These are phyloP conservation scores for Clonostachys solani DNA, from an alignment of 2,329 filamentous ascomycete genomes.

Conservation along the genomic window DNA sequence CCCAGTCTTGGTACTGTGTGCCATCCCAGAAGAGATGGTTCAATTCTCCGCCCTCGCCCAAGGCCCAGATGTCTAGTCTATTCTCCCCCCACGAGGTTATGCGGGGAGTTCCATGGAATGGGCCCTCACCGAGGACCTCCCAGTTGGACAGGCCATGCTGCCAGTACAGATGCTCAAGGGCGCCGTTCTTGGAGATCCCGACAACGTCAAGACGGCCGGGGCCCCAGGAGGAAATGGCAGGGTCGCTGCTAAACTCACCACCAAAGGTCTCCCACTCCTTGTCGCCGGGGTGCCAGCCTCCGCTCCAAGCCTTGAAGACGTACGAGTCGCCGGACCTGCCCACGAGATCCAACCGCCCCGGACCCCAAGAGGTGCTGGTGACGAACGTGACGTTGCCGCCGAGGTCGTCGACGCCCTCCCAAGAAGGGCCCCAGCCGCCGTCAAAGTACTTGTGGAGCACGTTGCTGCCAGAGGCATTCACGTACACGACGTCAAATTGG, in stretches of 20 bases:
- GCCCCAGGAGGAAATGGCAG: not conserved
- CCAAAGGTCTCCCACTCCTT: not conserved
- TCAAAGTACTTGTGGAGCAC: slow-evolving; percentile 1
- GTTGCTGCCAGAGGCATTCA: not conserved
- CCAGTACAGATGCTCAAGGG: not conserved
- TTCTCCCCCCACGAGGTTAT: slow-evolving; percentile 1
- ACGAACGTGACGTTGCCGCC: slow-evolving; percentile 1
- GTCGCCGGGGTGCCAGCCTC: not conserved
- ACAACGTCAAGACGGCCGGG: not conserved
- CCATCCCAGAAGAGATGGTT: slow-evolving; percentile 4
- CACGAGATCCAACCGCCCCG: not conserved
- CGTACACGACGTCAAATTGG: not conserved
- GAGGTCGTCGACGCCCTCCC: slow-evolving; percentile 1
- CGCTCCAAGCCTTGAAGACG: not conserved
- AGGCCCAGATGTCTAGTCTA: slow-evolving; percentile 2
- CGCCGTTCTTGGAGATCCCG: not conserved
- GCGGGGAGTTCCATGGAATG: not conserved
- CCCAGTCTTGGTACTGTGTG: slow-evolving; percentile 1
- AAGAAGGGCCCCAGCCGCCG: slow-evolving; percentile 2
- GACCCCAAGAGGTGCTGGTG: not conserved
- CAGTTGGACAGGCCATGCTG: not conserved
- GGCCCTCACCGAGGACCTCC: not conserved
- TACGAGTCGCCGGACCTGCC: not conserved
- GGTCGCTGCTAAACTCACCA: not conserved
- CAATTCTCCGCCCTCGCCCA: not conserved